A percentile compares a stretch with the other conserved stretches of the same genome.
phyloP scores from a whole-genome alignment of 768 basidiomycete species.

The Phylloporus rhodoxanthus region DNA sequence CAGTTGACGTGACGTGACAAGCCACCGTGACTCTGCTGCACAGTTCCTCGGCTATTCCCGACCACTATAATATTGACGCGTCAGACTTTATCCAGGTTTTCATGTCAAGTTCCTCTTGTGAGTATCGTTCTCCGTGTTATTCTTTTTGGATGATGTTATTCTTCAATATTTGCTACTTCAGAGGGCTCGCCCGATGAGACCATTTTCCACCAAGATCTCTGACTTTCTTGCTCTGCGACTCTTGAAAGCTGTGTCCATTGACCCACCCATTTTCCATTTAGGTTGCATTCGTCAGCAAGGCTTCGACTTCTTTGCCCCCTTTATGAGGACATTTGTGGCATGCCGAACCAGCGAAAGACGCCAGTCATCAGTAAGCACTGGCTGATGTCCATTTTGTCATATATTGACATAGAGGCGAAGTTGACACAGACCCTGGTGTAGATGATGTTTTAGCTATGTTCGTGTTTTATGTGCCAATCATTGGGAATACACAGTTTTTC shows the following conservation, averaged over 20 bases:
- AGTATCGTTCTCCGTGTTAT: conserved; percentile 6
- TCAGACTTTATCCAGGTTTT: background rate
- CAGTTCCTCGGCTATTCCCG: conserved; percentile 41
- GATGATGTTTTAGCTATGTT: conserved; percentile 79
- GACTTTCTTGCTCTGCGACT: conserved; percentile 26
- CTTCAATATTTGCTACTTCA: conserved; percentile 66
- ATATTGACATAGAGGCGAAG: conserved; percentile 32
- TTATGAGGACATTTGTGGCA: conserved; percentile 1
- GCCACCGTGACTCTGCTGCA: conserved; percentile 34
- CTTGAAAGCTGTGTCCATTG: background rate
- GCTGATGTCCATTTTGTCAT: background rate
- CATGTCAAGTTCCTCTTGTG: conserved; percentile 5
- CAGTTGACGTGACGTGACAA: conserved; percentile 56
- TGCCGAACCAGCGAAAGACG: conserved; percentile 29
- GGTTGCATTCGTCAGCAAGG: background rate
- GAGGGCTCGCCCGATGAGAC: conserved; percentile 56
- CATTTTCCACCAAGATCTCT: conserved; percentile 69
- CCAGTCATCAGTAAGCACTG: conserved; percentile 62
- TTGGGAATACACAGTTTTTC: background rate
- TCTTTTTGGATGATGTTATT: conserved; percentile 37
- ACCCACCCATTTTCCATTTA: conserved; percentile 2
- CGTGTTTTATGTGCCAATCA: conserved; percentile 21
- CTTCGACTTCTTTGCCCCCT: background rate
- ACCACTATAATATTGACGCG: no score
- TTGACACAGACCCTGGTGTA: conserved; percentile 84